phyloP scores from a whole-genome alignment of 495 filamentous ascomycete genomes.

The Penicillium daleae region DNA sequence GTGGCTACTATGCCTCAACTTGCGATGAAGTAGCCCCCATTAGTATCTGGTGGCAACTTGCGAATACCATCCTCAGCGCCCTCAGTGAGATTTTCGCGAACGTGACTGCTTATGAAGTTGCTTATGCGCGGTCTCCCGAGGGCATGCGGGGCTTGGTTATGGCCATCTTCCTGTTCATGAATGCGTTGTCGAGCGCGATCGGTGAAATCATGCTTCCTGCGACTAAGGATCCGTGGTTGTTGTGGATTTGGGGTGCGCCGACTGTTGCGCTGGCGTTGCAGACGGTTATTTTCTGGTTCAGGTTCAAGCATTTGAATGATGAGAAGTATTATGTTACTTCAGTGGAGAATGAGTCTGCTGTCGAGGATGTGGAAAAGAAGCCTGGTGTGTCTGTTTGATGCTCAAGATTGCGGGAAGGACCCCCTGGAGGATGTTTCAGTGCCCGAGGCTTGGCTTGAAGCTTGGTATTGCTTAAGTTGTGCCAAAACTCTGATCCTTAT shows the following conservation, averaged over 20 bases:
- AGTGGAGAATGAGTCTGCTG: slow-evolving; percentile 19
- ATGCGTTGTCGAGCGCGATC: slow-evolving; percentile 50
- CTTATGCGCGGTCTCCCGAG: slow-evolving; percentile 69
- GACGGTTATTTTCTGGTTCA: slow-evolving; percentile 52
- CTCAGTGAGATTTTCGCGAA: slow-evolving; percentile 71
- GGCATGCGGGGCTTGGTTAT: slow-evolving; percentile 72
- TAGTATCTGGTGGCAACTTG: slow-evolving; percentile 58
- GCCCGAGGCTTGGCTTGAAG: neutral
- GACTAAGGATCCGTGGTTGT: slow-evolving; percentile 61
- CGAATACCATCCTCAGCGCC: slow-evolving; percentile 57
- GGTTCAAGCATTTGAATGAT: slow-evolving; percentile 48
- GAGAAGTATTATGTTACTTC: slow-evolving; percentile 45
- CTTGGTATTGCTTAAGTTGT: neutral
- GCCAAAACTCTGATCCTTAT: neutral
- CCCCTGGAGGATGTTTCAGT: neutral
- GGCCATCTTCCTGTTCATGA: slow-evolving; percentile 64
- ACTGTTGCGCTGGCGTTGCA: slow-evolving; percentile 52
- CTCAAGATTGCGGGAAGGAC: neutral
- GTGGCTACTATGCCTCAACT: slow-evolving; percentile 53
- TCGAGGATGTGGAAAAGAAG: neutral
- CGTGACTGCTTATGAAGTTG: slow-evolving; percentile 72
- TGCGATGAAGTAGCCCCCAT: slow-evolving; percentile 52
- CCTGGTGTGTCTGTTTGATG: neutral
- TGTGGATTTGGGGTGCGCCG: slow-evolving; percentile 59
- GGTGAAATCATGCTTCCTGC: slow-evolving; percentile 63